Percentiles rank a stretch among this genome's conserved stretches.
These are phyloP conservation scores for Pichia ethanolica DNA, from an alignment of 805 yeast genomes.

Conservation along the genomic window DNA sequence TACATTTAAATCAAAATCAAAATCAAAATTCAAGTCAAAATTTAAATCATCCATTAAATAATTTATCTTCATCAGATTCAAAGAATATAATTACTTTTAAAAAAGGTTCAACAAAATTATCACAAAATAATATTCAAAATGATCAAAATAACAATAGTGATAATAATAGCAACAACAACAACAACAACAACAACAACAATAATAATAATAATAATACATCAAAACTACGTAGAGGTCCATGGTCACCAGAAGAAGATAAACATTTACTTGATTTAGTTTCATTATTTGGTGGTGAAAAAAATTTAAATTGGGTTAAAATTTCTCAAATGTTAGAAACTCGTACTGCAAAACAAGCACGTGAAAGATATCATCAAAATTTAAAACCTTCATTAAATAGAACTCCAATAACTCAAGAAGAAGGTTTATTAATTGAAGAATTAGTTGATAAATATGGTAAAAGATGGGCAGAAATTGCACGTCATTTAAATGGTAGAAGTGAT, in stretches of 20 bases:
- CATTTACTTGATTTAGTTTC: conserved; percentile 61
- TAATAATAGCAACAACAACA: no score
- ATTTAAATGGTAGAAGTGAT: conserved; percentile 80
- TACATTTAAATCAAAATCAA: not conserved
- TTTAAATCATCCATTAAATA: not conserved
- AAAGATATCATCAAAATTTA: conserved; percentile 83
- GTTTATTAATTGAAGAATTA: conserved; percentile 68
- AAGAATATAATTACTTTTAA: no score
- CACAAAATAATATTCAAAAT: not conserved
- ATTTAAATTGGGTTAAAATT: conserved; percentile 74
- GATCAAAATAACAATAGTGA: not conserved
- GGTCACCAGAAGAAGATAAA: conserved; percentile 83
- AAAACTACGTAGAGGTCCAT: conserved; percentile 62
- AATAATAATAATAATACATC: not conserved
- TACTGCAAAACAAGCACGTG: conserved; percentile 88
- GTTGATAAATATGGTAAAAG: conserved; percentile 76
- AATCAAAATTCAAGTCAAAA: not conserved
- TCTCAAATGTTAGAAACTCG: conserved; percentile 66
- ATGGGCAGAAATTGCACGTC: conserved; percentile 92
- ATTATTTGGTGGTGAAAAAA: conserved; percentile 58
- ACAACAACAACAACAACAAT: no score
- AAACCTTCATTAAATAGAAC: conserved; percentile 76
- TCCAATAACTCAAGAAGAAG: conserved; percentile 83
- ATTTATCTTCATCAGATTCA: no score
- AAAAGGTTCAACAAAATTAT: no score